These are phyloP conservation scores for Prinsepia uniflora DNA, from an alignment of 306 rosid genomes.

Conservation along the genomic window DNA sequence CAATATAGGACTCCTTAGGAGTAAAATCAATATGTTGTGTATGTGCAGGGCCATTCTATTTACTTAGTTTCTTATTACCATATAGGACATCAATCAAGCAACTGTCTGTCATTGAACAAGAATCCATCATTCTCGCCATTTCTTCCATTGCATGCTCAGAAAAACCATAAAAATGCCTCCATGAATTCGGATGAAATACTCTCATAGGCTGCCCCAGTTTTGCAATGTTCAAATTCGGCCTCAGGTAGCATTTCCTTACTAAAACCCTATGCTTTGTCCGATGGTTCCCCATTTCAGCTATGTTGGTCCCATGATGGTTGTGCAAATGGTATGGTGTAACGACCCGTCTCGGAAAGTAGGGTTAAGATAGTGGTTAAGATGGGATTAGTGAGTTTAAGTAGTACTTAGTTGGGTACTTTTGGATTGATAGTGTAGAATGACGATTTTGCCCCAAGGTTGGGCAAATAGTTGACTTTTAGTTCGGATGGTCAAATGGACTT, in stretches of 20 bases:
- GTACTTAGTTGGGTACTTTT: no score
- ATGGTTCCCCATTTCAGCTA: constrained; percentile 17
- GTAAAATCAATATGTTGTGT: not conserved
- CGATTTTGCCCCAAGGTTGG: no score
- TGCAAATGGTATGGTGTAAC: constrained; percentile 1
- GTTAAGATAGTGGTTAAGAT: no score
- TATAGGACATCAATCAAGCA: not conserved
- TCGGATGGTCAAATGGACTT: no score
- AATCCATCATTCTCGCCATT: constrained; percentile 3
- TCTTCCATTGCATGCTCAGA: constrained; percentile 13
- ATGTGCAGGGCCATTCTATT: not conserved
- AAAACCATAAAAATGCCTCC: not conserved
- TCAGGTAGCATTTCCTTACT: constrained; percentile 9
- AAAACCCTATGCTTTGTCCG: not conserved
- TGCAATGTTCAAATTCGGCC: constrained; percentile 10
- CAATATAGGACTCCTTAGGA: not conserved
- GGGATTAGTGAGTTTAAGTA: no score
- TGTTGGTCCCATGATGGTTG: constrained; percentile 3
- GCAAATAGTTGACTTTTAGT: no score
- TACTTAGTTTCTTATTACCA: not conserved
- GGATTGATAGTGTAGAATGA: no score
- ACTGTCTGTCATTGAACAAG: not conserved
- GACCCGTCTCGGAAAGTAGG: no score
- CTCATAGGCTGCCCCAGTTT: constrained; percentile 17
- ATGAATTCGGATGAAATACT: constrained; percentile 1